Evolutionary conservation across 2,329 filamentous ascomycete genomes (phyloP), one percentile per base, ranked within the genome.

Genomic region (Venturia asperata): DNA sequence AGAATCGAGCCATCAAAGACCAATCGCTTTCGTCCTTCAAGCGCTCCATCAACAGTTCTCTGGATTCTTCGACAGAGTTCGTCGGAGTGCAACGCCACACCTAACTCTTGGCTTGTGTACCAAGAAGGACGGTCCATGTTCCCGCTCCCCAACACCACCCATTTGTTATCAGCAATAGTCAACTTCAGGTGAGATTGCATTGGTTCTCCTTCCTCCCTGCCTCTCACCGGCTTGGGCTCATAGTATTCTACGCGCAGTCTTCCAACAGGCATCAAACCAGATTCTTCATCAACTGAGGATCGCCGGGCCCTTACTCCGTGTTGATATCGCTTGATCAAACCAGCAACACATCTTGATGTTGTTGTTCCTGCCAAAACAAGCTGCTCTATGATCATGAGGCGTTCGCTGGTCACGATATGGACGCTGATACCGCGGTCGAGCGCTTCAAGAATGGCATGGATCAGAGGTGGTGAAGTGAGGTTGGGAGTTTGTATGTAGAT

Each of bases 71-170:
- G 66, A 10, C 78, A 78, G 45, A 82, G 69, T 0, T 73, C 72
- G 9, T 64, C 69, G 4, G 77, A 78, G 63, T 82, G 80, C 55
- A 85, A 78, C 0, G 81, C 81, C 39, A 94, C 78, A 0, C 90
- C 90, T 27, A 94, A 77, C 76, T 95, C 91, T 75, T 94, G 91
- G 73, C 89, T 92, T 5, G 91, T 94, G 75, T 85, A 92, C 89
- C 89, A 94, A 72, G 89, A 92, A 9, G 91, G 90, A 0, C 90
- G 83, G 75, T 95, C 91, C 81, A 92, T 85, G 72, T 95, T 95
- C 0, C 90, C 90, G 21, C 89, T 92, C 0, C 91, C 91, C 2
- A 94, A 77, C 0, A 94, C 80, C 1, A 87, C 79, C 24, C 86
- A 84, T 67, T 85, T 79, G 1, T 80, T 80, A 72, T 95, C 91